A percentile compares a stretch with the other conserved stretches of the same genome.
Conservation (phyloP, 768 basidiomycete genomes). For the Cystobasidium ongulense region DNA sequence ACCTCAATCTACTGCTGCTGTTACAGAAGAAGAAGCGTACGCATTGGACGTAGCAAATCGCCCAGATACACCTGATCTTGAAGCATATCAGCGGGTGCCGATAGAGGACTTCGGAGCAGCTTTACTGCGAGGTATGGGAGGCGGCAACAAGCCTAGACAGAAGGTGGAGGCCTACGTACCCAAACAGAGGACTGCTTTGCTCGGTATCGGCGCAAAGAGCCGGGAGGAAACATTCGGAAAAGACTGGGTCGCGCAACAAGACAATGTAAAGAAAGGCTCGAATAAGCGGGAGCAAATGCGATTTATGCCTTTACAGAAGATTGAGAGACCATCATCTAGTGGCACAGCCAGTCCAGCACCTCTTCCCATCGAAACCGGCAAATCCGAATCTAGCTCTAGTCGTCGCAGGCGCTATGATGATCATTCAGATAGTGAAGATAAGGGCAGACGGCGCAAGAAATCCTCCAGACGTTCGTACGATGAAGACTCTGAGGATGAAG, state of each 20-base stretch:
- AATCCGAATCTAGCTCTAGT: background rate
- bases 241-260: constrained; percentile 37
- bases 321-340: background rate
- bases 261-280: constrained; percentile 45
- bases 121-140: constrained; percentile 84
- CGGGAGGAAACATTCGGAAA: constrained; percentile 58
- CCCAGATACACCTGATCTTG: constrained; percentile 53
- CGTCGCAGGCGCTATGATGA: background rate
- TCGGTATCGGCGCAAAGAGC: constrained; percentile 93
- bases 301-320: constrained; percentile 73
- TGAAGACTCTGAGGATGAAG: background rate
- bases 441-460: background rate
- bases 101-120: constrained; percentile 89
- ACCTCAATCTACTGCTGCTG: background rate
- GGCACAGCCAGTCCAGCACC: constrained; percentile 2
- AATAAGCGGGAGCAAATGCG: constrained; percentile 56
- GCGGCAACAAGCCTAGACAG: constrained; percentile 56
- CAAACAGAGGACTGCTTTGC: constrained; percentile 66
- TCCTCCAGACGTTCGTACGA: background rate
- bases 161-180: constrained; percentile 74
- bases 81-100: constrained; percentile 83
- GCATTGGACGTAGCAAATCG: constrained; percentile 16
- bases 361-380: background rate
- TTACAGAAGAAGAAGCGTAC: constrained; percentile 27
- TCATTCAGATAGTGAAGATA: background rate